Percentiles rank a stretch among this genome's conserved stretches.
These are phyloP conservation scores for Ceratocystis diversiconidia DNA, from an alignment of 2,329 filamentous ascomycete species.

Conservation along the genomic window DNA sequence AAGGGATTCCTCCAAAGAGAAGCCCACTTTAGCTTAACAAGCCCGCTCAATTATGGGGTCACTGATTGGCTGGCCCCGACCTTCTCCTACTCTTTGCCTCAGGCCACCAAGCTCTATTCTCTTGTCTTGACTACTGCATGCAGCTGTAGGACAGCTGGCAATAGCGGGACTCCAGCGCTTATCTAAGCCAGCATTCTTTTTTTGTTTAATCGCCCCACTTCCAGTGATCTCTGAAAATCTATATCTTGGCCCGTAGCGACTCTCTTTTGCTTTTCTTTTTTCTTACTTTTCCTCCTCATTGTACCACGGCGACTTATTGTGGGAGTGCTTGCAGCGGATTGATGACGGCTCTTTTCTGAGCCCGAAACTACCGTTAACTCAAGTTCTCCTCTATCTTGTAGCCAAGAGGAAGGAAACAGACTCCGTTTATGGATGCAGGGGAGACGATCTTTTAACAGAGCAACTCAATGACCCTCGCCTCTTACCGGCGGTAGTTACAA, in stretches of 20 bases:
- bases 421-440: conserved; percentile 60
- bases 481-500: conserved; percentile 64
- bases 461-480: conserved; percentile 47
- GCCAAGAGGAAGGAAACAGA: conserved; percentile 40
- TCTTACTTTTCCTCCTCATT: conserved; percentile 38
- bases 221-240: conserved; percentile 9
- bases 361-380: conserved; percentile 31
- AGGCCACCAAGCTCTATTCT: conserved; percentile 22
- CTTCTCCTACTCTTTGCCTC: conserved; percentile 24
- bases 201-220: conserved; percentile 3
- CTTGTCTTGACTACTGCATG: background rate
- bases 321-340: conserved; percentile 45
- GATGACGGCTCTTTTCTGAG: conserved; percentile 18
- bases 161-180: background rate
- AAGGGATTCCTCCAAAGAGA: conserved; percentile 3
- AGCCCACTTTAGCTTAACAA: conserved; percentile 12
- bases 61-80: conserved; percentile 28
- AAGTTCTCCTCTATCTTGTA: conserved; percentile 62
- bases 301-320: conserved; percentile 58
- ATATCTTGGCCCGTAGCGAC: conserved; percentile 20
- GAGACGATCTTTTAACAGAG: conserved; percentile 32
- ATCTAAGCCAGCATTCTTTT: background rate
- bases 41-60: conserved; percentile 25
- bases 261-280: conserved; percentile 22
- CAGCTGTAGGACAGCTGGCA: background rate